Percentiles rank a stretch among this genome's conserved stretches.
These are phyloP conservation scores for Ramalina peruviana DNA, from an alignment of 495 filamentous ascomycete species.

Conservation along the genomic window DNA sequence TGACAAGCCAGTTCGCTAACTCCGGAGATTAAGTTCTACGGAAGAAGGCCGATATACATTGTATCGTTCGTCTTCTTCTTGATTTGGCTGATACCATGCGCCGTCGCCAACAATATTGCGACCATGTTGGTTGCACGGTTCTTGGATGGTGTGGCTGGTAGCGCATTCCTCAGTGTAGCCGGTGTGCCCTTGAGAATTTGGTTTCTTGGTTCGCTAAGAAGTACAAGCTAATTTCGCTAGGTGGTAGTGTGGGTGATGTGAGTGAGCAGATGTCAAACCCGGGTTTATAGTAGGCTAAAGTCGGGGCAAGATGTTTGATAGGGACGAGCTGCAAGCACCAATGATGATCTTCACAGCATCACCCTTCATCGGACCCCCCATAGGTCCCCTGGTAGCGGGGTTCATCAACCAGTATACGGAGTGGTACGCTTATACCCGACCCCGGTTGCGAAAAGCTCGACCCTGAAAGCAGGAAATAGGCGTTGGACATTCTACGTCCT, in stretches of 20 bases:
- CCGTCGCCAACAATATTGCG: constrained; percentile 67
- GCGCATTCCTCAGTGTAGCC: constrained; percentile 78
- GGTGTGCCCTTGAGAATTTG: constrained; percentile 44
- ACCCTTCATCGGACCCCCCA: constrained; percentile 58
- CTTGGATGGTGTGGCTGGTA: constrained; percentile 71
- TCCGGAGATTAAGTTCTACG: constrained; percentile 59
- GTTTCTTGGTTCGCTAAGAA: background rate
- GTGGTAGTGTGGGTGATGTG: constrained; percentile 3
- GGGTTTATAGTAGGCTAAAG: background rate
- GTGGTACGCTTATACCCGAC: constrained; percentile 38
- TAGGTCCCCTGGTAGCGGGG: constrained; percentile 33
- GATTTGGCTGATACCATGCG: constrained; percentile 79
- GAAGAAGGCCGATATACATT: constrained; percentile 74
- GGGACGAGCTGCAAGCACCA: constrained; percentile 55
- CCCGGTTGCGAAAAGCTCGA: background rate
- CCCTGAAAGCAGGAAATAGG: constrained; percentile 17
- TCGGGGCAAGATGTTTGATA: constrained; percentile 74
- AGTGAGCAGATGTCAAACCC: background rate
- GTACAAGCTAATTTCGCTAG: background rate
- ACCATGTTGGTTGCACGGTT: constrained; percentile 79
- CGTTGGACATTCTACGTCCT: constrained; percentile 86
- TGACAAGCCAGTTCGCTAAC: too few relatives aligned
- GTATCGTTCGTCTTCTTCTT: constrained; percentile 63
- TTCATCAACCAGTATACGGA: constrained; percentile 65
- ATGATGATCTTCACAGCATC: constrained; percentile 74